Evolutionary conservation across 192 early-diverging fungal species (phyloP), one percentile per base, ranked within the genome.

Genomic region (Backusella psychrophila): DNA sequence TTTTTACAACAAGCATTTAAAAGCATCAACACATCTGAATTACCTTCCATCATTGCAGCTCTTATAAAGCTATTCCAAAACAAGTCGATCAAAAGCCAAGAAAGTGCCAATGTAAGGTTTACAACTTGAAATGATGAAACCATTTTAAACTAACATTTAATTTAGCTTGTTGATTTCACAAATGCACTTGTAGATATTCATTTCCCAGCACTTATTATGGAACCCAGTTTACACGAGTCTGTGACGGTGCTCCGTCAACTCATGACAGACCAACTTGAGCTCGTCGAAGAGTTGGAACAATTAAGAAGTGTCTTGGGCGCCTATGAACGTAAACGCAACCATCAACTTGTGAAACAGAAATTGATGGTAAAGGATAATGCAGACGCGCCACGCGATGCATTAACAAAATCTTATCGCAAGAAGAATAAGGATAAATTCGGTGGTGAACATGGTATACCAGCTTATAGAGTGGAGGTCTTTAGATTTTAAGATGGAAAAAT

Each of bases 1-100:
- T 87, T 85, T 73, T 78, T 87, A 78, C 86, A 87, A 74, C 86
- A 87, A 63, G 82, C 86, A 7, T 4, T 87, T 19, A 87, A 87
- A 67, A 78, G 69, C 29, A 29, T 87, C 17, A 77, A 74, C 4
- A 69, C 75, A n/a, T 77, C 81, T 11, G 86, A 87, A 71, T 75
- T 87, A 26, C 75, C 84, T 35, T 52, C 77, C 38, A 42, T 87
- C 41, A 69, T 87, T 6, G 72, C 84, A 52, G 79, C 78, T 12
- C 69, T 87, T 41, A 72, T 77, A 56, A 63, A 71, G 1, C 82
- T 81, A 81, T 76, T 84, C 19, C 26, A 76, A 56, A 78, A 80
- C 68, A 80, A 77, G 53, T 76, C 79, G 19, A 23, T 53, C 42
- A 56, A 34, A 6, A 36, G 31, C 29, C 15, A 36, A 7, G 65